phyloP scores from a whole-genome alignment of 805 yeast species.

The Myxozyma vanderwaltii region DNA sequence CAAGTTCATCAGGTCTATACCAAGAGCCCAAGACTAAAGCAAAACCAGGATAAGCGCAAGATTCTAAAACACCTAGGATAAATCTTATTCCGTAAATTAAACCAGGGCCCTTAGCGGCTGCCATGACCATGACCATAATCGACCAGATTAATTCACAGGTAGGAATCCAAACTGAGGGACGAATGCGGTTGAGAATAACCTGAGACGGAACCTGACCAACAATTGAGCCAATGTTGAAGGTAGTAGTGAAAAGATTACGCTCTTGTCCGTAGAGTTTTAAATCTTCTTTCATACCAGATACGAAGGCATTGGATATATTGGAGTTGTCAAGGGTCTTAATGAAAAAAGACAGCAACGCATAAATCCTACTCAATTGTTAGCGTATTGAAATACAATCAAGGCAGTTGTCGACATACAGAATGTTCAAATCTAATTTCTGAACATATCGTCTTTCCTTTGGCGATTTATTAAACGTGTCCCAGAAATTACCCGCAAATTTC shows the following conservation, averaged over 20 bases:
- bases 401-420: no score
- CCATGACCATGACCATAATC: slow-evolving; percentile 10
- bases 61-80: slow-evolving; percentile 58
- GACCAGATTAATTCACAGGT: slow-evolving; percentile 24
- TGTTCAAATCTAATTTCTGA: slow-evolving; percentile 24
- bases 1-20: slow-evolving; percentile 58
- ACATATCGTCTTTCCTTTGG: slow-evolving; percentile 24
- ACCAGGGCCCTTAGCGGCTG: slow-evolving; percentile 13
- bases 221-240: slow-evolving; percentile 20
- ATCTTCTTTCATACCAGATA: slow-evolving; percentile 63
- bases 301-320: slow-evolving; percentile 65
- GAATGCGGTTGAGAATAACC: slow-evolving; percentile 13
- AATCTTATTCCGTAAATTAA: slow-evolving; percentile 61
- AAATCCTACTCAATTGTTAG: no score
- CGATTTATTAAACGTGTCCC: slow-evolving; percentile 27
- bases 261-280: slow-evolving; percentile 61
- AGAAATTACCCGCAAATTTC: slow-evolving; percentile 18
- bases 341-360: slow-evolving; percentile 44
- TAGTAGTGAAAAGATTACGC: slow-evolving; percentile 48
- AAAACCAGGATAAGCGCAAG: slow-evolving; percentile 50
- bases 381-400: no score
- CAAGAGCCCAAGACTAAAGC: slow-evolving; percentile 50
- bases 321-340: slow-evolving; percentile 60
- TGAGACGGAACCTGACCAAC: slow-evolving; percentile 21
- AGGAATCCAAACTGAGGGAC: slow-evolving; percentile 24